phyloP scores from a whole-genome alignment of 495 filamentous ascomycete species.

The Talaromyces liani region DNA sequence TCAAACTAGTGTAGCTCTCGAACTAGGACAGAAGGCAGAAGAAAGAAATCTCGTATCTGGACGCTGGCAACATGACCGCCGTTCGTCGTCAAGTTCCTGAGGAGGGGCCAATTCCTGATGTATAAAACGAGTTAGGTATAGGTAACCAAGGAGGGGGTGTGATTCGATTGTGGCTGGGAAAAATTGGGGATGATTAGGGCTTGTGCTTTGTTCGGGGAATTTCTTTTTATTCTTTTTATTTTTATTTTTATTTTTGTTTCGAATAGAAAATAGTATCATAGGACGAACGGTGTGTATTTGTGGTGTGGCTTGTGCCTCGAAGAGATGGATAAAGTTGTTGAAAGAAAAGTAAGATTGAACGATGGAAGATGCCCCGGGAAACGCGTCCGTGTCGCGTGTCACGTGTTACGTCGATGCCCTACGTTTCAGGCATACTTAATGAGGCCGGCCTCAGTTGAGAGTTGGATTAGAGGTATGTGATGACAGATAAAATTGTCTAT shows the following conservation, averaged over 20 bases:
- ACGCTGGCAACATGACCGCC: background rate
- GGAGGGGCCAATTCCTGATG: background rate
- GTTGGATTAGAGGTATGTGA: background rate
- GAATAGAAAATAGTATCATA: no score
- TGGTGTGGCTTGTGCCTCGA: no score
- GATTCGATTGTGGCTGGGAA: background rate
- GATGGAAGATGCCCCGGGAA: background rate
- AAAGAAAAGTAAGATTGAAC: background rate
- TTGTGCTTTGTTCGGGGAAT: background rate
- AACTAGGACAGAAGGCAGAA: background rate
- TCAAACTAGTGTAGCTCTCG: background rate
- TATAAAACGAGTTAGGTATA: background rate
- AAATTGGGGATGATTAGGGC: background rate
- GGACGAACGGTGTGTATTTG: background rate
- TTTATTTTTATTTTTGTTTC: no score
- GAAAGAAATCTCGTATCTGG: background rate
- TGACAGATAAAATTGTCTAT: background rate
- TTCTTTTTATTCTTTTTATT: no score
- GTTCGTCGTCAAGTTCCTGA: background rate
- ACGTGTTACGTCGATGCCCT: background rate
- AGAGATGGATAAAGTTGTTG: background rate
- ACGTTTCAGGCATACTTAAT: background rate
- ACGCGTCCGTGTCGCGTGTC: conserved; percentile 7
- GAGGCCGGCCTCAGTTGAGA: background rate
- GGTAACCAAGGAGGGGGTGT: background rate